Base-by-base conservation (phyloP, 352 stramenopile genomes). In the Globisporangium apiculatum region DNA sequence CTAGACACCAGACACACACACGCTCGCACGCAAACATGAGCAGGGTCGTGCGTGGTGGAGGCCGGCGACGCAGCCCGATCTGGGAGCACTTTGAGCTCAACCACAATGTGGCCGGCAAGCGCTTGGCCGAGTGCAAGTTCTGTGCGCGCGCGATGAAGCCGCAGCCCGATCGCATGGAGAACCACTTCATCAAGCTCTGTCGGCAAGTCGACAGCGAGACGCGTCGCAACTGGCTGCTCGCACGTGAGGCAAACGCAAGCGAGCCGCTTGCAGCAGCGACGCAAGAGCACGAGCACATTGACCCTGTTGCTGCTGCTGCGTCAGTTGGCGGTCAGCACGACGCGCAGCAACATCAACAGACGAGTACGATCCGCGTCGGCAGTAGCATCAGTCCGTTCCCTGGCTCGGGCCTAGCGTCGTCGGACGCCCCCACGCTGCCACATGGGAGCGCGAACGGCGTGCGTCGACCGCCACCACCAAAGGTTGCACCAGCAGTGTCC, bases 131-230 rank as follows among this genome's bases (percentile, higher is more conserved):
- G 40, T 64, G 58, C 52, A 50, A 24, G 47, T 60, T 59, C 47
- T 64, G 58, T 31, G 41, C 53, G 52, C 58, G 52, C 52, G 35
- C 51, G 9, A 64, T 64, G 58, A 64, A 64, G 52, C 51, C 58
- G 6, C 58, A 64, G 47, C 58, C 58, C 7, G 58, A 64, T 49
- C 58, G 58, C 46, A 64, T 64, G 58, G 58, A 59, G 51, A 59
- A 59, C 52, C 58, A 64, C 58, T 64, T 64, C 7, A 41, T 64
- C 52, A 59, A 59, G 40, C 51, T 64, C 52, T 64, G 58, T 17
- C 17, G 15, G n/a, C 38, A 55, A 17, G 58, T 55, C n/a, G 58
- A 64, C 48, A 18, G 17, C n/a, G 48, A 50, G 36, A 48, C 45
- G 51, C 58, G 58, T 35, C 15, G 53, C 15, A 52, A 48, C 18